These are phyloP conservation scores for Hypoxylon fuscum DNA, from an alignment of 495 filamentous ascomycete genomes.

Conservation along the genomic window DNA sequence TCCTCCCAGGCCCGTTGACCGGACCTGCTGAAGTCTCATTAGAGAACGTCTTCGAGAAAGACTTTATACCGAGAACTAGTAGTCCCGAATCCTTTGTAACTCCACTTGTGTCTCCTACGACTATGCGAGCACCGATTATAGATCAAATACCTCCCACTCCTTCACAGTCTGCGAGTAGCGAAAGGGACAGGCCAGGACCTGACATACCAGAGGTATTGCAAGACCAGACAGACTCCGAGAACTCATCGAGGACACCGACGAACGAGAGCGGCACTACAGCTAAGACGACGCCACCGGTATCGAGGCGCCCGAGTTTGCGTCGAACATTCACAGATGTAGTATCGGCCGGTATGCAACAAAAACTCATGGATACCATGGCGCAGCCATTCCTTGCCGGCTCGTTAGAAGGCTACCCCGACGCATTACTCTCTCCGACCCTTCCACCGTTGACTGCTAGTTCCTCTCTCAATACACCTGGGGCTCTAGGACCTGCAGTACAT, in stretches of 20 bases:
- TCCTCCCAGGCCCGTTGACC: constrained; percentile 69
- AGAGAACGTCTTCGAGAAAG: constrained; percentile 82
- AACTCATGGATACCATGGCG: constrained; percentile 87
- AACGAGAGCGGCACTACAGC: constrained; percentile 64
- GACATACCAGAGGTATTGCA: constrained; percentile 19
- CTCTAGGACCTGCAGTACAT: constrained; percentile 64
- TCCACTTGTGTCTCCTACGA: constrained; percentile 49
- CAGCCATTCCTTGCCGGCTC: constrained; percentile 75
- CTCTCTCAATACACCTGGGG: constrained; percentile 41
- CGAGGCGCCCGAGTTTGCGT: constrained; percentile 78
- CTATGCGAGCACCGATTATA: constrained; percentile 18
- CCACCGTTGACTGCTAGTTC: constrained; percentile 51
- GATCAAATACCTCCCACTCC: constrained; percentile 4
- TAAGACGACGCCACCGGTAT: constrained; percentile 61
- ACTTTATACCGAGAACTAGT: constrained; percentile 66
- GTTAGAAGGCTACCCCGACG: constrained; percentile 54
- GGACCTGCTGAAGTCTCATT: constrained; percentile 74
- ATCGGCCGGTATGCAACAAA: constrained; percentile 75
- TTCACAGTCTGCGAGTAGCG: constrained; percentile 7
- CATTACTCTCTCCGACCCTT: constrained; percentile 49
- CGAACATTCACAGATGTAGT: constrained; percentile 87
- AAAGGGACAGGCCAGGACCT: constrained; percentile 9
- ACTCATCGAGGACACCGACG: constrained; percentile 64
- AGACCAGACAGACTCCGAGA: constrained; percentile 53
- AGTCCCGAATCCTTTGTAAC: constrained; percentile 61